phyloP scores from a whole-genome alignment of 2,329 filamentous ascomycete species.

The Parastagonospora avenae region DNA sequence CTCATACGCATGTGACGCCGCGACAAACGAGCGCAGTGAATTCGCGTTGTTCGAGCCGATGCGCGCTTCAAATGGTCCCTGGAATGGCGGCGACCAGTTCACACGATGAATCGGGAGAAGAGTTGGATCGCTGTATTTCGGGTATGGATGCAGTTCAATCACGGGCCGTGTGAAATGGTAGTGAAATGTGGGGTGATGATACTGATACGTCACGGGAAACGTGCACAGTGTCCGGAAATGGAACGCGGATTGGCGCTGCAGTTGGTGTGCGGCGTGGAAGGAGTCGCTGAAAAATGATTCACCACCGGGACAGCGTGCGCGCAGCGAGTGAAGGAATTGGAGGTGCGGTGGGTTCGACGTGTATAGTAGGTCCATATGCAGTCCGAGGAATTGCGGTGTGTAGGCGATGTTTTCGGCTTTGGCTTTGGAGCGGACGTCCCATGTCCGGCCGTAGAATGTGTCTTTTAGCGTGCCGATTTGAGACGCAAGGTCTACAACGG shows the following conservation, averaged over 20 bases:
- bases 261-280: slow-evolving; percentile 62
- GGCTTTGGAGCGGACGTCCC: slow-evolving; percentile 83
- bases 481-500: slow-evolving; percentile 70
- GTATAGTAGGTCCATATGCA: slow-evolving; percentile 95
- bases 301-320: slow-evolving; percentile 79
- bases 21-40: slow-evolving; percentile 36
- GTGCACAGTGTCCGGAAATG: slow-evolving; percentile 51
- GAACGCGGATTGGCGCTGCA: slow-evolving; percentile 16
- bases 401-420: slow-evolving; percentile 89
- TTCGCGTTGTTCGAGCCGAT: slow-evolving; percentile 36
- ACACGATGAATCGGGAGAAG: slow-evolving; percentile 50
- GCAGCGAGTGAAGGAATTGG: slow-evolving; percentile 87
- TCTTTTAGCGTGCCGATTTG: slow-evolving; percentile 80
- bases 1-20: slow-evolving; percentile 62
- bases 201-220: slow-evolving; percentile 65
- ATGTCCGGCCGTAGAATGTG: slow-evolving; percentile 90
- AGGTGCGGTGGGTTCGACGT: slow-evolving; percentile 77
- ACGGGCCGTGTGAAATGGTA: slow-evolving; percentile 67
- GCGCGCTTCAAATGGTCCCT: slow-evolving; percentile 58
- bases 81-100: slow-evolving; percentile 83
- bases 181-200: slow-evolving; percentile 65
- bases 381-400: slow-evolving; percentile 77
- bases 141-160: slow-evolving; percentile 51
- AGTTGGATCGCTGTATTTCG: slow-evolving; percentile 34
- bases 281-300: slow-evolving; percentile 86